phyloP scores from a whole-genome alignment of 306 rosid species.

The Trifolium fragiferum region DNA sequence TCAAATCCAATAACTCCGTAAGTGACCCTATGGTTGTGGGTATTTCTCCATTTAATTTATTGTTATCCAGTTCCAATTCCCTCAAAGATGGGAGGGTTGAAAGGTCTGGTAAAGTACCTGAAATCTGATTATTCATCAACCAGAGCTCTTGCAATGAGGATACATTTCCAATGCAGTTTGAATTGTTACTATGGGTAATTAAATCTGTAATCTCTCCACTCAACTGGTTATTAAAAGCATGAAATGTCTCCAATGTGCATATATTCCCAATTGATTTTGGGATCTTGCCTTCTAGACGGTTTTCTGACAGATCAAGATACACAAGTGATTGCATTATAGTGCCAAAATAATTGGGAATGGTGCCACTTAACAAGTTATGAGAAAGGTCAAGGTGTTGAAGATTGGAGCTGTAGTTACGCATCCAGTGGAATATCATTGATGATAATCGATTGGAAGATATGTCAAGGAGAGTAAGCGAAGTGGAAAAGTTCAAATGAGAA shows the following conservation, averaged over 20 bases:
- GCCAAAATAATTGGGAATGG: constrained; percentile 25
- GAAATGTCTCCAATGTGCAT: neutral
- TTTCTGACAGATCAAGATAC: rapidly evolving
- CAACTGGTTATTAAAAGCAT: rapidly evolving
- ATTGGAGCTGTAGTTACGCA: constrained; percentile 24
- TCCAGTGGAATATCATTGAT: neutral
- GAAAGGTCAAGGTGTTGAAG: neutral
- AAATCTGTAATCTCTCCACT: constrained; percentile 28
- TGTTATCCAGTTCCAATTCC: neutral
- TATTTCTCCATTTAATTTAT: neutral
- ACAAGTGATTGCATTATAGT: constrained; percentile 27
- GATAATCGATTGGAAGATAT: neutral
- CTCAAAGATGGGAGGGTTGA: neutral
- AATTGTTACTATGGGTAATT: neutral
- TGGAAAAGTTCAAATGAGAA: neutral
- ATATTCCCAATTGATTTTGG: constrained; percentile 30
- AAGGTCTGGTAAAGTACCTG: constrained; percentile 13
- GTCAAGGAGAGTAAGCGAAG: constrained; percentile 11
- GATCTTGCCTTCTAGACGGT: constrained; percentile 7
- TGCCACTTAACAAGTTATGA: neutral
- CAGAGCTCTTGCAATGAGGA: neutral
- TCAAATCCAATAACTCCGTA: neutral
- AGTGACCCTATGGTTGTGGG: constrained; percentile 2
- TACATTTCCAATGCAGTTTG: constrained; percentile 3
- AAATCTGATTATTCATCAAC: neutral